Percentiles rank a stretch among this genome's conserved stretches.
Conservation (phyloP, 129 eudicot genomes). For the Centrapalus pauciflorus region DNA sequence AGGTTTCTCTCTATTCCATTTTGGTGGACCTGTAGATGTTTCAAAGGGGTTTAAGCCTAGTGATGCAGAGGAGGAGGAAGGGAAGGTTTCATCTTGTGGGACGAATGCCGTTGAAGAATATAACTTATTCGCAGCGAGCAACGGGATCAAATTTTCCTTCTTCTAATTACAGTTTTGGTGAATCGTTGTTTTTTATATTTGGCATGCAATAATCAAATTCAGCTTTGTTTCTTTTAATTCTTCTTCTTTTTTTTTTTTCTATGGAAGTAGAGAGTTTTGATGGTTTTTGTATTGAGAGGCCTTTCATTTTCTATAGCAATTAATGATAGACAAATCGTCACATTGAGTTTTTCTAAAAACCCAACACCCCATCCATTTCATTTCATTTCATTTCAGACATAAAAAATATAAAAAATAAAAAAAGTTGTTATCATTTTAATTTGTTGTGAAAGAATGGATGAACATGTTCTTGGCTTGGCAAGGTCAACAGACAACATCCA, state of each 20-base stretch:
- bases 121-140: conserved; percentile 72
- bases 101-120: conserved; percentile 48
- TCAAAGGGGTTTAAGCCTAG: conserved; percentile 37
- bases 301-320: conserved; percentile 9
- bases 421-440: too few species aligned
- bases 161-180: conserved; percentile 30
- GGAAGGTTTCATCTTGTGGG: conserved; percentile 19
- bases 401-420: too few species aligned
- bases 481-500: too few species aligned
- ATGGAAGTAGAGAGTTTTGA: conserved; percentile 4
- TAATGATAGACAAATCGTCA: conserved; percentile 14
- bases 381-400: too few species aligned
- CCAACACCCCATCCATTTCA: too few species aligned
- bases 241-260: conserved; percentile 1
- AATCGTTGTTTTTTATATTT: conserved; percentile 28
- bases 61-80: conserved; percentile 27
- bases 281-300: conserved; percentile 16
- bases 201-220: conserved; percentile 51
- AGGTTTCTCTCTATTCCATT: conserved; percentile 84
- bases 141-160: conserved; percentile 62
- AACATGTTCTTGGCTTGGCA: too few species aligned
- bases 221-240: too few species aligned
- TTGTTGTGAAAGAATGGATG: too few species aligned
- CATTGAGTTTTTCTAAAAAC: background rate
- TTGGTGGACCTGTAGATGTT: conserved; percentile 86